These are phyloP conservation scores for Nakataea oryzae DNA, from an alignment of 2,329 filamentous ascomycete genomes.

Conservation along the genomic window DNA sequence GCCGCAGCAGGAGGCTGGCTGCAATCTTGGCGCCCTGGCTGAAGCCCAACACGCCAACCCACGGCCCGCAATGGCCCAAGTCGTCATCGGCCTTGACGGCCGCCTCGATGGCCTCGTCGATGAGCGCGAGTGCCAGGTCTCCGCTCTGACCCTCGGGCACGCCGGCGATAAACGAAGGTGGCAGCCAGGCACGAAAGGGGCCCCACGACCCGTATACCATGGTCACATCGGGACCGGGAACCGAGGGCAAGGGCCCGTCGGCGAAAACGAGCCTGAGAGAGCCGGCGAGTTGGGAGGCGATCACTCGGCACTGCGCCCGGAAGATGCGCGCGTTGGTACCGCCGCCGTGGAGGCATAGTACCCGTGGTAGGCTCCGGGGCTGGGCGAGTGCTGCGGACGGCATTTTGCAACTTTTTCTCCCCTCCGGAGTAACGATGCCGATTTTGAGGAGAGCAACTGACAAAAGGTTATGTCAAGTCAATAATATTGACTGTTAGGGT, in stretches of 20 bases:
- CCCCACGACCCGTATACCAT: constrained; percentile 38
- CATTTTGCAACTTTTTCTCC: too few relatives aligned
- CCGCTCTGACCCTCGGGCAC: constrained; percentile 23
- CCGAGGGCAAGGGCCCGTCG: constrained; percentile 57
- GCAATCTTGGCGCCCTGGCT: constrained; percentile 56
- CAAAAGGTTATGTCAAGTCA: too few relatives aligned
- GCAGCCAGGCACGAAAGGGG: constrained; percentile 36
- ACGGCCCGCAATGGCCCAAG: constrained; percentile 40
- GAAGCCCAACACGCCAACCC: constrained; percentile 54
- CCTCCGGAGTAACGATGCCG: too few relatives aligned
- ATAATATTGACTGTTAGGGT: too few relatives aligned
- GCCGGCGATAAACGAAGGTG: constrained; percentile 22
- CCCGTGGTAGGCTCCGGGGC: constrained; percentile 39
- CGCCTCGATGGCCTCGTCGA: background rate
- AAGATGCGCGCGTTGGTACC: constrained; percentile 62
- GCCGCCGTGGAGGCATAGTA: constrained; percentile 69
- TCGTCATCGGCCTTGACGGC: constrained; percentile 42
- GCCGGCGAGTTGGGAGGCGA: constrained; percentile 32
- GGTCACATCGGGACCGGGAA: constrained; percentile 35
- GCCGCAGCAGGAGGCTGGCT: constrained; percentile 42
- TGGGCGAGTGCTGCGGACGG: too few relatives aligned
- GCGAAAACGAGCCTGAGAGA: constrained; percentile 62
- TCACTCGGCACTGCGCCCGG: constrained; percentile 50
- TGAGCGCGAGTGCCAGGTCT: background rate
- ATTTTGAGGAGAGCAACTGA: too few relatives aligned